phyloP scores from a whole-genome alignment of 768 basidiomycete species.

The Mycena capillaripes region DNA sequence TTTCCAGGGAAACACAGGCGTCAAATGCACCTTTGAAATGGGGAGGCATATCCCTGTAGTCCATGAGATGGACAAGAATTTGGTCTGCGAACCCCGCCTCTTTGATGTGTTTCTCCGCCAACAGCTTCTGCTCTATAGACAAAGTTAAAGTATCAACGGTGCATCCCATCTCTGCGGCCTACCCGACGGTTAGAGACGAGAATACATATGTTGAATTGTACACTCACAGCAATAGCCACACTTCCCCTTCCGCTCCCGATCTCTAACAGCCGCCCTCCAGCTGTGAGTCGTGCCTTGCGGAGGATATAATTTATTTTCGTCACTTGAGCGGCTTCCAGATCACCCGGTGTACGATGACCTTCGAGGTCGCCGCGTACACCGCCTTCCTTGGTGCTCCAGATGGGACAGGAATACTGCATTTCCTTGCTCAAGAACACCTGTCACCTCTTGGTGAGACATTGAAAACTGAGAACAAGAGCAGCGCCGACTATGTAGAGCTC shows the following conservation, averaged over 20 bases:
- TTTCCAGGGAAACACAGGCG: constrained; percentile 62
- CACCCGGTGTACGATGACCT: constrained; percentile 42
- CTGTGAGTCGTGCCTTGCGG: constrained; percentile 54
- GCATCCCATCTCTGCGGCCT: constrained; percentile 54
- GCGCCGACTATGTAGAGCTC: background rate
- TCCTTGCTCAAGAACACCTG: constrained; percentile 57
- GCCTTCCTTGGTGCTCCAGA: constrained; percentile 69
- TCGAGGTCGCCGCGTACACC: constrained; percentile 63
- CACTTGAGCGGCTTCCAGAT: constrained; percentile 53
- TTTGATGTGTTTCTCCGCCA: constrained; percentile 56
- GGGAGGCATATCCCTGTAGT: constrained; percentile 59
- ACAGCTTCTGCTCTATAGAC: constrained; percentile 58
- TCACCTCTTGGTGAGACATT: background rate
- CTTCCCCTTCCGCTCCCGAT: constrained; percentile 66
- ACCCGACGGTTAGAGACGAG: background rate
- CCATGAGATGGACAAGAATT: constrained; percentile 60
- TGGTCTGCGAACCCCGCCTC: constrained; percentile 53
- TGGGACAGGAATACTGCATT: constrained; percentile 73
- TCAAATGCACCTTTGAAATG: constrained; percentile 60
- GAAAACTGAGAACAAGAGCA: background rate
- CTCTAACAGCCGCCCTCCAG: constrained; percentile 61
- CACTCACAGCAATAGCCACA: constrained; percentile 51
- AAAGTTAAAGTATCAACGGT: constrained; percentile 65
- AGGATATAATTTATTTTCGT: constrained; percentile 60
- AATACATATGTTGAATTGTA: too few species aligned